Percentiles rank a stretch among this genome's conserved stretches.
These are phyloP conservation scores for Eucalyptus microcorys DNA, from an alignment of 345 rosid species.

Conservation along the genomic window DNA sequence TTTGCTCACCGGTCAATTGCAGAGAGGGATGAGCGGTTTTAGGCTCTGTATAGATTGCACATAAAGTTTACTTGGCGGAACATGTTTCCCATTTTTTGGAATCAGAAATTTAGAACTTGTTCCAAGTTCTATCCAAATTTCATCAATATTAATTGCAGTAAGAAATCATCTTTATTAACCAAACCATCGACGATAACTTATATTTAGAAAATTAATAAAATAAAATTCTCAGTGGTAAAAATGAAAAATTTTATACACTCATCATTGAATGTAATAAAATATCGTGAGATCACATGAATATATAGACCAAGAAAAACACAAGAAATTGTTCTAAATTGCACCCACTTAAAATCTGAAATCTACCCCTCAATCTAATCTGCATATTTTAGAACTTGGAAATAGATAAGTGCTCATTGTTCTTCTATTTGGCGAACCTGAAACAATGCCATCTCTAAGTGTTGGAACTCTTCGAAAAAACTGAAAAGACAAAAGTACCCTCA, in stretches of 20 bases:
- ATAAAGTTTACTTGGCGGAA: fast-evolving
- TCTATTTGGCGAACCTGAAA: no score
- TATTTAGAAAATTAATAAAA: no score
- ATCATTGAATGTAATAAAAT: fast-evolving
- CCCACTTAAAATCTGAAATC: fast-evolving
- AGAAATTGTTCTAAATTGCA: fast-evolving
- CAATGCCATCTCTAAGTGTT: fast-evolving
- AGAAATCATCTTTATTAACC: no score
- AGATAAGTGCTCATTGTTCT: no score
- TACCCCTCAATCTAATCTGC: fast-evolving
- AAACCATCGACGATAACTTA: no score
- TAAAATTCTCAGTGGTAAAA: fast-evolving
- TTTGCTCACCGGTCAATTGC: not conserved
- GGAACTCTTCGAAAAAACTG: no score
- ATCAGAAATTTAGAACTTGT: no score
- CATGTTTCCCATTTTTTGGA: fast-evolving
- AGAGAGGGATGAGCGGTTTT: fast-evolving
- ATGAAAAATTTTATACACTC: fast-evolving
- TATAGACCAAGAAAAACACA: fast-evolving
- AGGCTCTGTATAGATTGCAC: fast-evolving
- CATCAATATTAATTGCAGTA: no score
- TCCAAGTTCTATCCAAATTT: no score
- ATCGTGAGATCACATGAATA: fast-evolving
- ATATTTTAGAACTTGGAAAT: fast-evolving
- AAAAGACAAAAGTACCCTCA: not conserved